These are phyloP conservation scores for Aspergillus sp. DNA, from an alignment of 2,329 filamentous ascomycete species.

Conservation along the genomic window DNA sequence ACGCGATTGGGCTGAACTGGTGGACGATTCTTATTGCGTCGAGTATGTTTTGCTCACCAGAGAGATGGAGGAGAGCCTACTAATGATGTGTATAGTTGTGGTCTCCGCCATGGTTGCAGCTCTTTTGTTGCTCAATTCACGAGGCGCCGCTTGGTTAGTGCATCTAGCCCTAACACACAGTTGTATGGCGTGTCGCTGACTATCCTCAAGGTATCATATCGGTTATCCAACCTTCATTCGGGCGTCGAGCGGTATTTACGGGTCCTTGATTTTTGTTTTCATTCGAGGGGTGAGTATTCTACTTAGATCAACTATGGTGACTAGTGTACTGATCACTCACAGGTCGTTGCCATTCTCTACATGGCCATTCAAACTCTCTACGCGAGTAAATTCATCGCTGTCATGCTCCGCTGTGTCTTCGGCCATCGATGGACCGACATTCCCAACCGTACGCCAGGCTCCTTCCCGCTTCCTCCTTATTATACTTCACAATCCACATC, in stretches of 20 bases:
- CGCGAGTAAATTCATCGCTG: neutral
- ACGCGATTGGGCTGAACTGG: conserved; percentile 1
- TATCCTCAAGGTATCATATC: neutral
- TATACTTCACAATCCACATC: neutral
- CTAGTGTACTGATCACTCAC: neutral
- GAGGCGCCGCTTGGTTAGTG: neutral
- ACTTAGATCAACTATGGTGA: too few relatives aligned
- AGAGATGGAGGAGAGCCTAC: neutral
- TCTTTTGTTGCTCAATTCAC: neutral
- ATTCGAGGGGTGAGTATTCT: neutral
- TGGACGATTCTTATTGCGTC: conserved; percentile 1
- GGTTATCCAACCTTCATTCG: conserved; percentile 3
- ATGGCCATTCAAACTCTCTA: conserved; percentile 6
- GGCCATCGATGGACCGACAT: conserved; percentile 1
- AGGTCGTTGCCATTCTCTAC: conserved; percentile 6
- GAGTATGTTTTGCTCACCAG: neutral
- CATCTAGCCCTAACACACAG: neutral
- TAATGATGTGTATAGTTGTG: neutral
- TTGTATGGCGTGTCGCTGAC: neutral
- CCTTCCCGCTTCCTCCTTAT: neutral
- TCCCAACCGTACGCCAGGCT: neutral
- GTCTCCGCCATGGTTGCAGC: neutral
- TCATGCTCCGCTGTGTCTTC: conserved; percentile 1
- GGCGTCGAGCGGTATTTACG: conserved; percentile 1
- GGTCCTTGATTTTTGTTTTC: conserved; percentile 3